phyloP scores from a whole-genome alignment of 495 filamentous ascomycete genomes.

The Thermochaetoides thermophila region DNA sequence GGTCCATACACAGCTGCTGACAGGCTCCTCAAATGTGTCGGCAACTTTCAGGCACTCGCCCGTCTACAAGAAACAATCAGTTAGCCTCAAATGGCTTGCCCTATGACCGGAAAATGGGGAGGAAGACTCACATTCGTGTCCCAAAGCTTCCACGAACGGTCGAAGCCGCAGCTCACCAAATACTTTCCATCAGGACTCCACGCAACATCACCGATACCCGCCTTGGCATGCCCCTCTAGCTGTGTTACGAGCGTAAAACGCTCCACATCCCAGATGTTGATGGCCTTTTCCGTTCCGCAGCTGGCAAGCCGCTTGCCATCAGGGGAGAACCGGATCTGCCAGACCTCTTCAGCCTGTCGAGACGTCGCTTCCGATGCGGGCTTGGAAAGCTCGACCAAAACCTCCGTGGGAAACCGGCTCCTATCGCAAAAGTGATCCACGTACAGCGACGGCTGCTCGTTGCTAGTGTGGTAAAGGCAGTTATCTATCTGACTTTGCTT shows the following conservation, averaged over 20 bases:
- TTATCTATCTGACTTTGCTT: constrained; percentile 67
- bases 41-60: constrained; percentile 50
- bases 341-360: constrained; percentile 73
- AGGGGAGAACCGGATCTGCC: constrained; percentile 79
- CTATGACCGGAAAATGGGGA: neutral
- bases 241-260: constrained; percentile 50
- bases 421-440: constrained; percentile 74
- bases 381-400: constrained; percentile 41
- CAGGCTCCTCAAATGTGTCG: constrained; percentile 58
- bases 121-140: constrained; percentile 47
- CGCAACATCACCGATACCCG: constrained; percentile 52
- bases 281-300: constrained; percentile 55
- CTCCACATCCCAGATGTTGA: constrained; percentile 71
- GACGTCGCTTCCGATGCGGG: constrained; percentile 9
- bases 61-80: constrained; percentile 34
- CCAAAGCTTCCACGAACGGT: constrained; percentile 66
- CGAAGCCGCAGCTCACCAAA: constrained; percentile 66
- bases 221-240: constrained; percentile 46
- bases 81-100: neutral
- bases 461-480: constrained; percentile 80
- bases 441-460: constrained; percentile 70
- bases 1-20: constrained; percentile 77
- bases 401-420: constrained; percentile 58
- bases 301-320: constrained; percentile 76
- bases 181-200: constrained; percentile 89